A percentile compares a stretch with the other conserved stretches of the same genome.
Evolutionary conservation across 495 filamentous ascomycete species (phyloP).

Genomic region (Hypoxylon trugodes): DNA sequence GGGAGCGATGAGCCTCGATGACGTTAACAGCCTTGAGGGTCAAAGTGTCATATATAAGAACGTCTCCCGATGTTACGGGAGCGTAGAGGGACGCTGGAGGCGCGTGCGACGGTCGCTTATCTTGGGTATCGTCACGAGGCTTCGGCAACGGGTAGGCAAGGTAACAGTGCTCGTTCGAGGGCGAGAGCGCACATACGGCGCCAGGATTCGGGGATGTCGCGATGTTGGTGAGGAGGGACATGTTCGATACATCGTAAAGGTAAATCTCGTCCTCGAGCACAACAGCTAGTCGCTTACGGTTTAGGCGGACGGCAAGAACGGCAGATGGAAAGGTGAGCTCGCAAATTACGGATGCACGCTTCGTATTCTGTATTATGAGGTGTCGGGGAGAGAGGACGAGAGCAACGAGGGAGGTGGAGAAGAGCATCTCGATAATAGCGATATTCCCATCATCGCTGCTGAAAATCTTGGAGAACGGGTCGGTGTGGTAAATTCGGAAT

Average conservation of each 20-base stretch:
- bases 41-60: slow-evolving; percentile 87
- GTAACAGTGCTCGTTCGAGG: slow-evolving; percentile 94
- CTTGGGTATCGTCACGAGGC: slow-evolving; percentile 63
- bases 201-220: slow-evolving; percentile 91
- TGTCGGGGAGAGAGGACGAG: slow-evolving; percentile 88
- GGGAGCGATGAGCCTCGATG: slow-evolving; percentile 92
- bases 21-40: slow-evolving; percentile 92
- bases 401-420: slow-evolving; percentile 97
- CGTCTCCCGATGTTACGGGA: slow-evolving; percentile 87
- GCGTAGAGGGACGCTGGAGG: slow-evolving; percentile 79
- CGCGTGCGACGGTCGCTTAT: slow-evolving; percentile 78
- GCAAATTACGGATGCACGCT: slow-evolving; percentile 96
- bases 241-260: slow-evolving; percentile 97
- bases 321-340: slow-evolving; percentile 97
- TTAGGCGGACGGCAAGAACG: slow-evolving; percentile 89
- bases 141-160: slow-evolving; percentile 95
- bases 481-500: slow-evolving; percentile 94
- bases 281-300: slow-evolving; percentile 91
- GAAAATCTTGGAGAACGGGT: slow-evolving; percentile 92
- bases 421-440: slow-evolving; percentile 96
- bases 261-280: slow-evolving; percentile 96
- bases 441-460: slow-evolving; percentile 93
- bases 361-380: slow-evolving; percentile 95
- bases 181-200: slow-evolving; percentile 90
- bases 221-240: slow-evolving; percentile 90